These are phyloP conservation scores for Phytophthora cryptogea DNA, from an alignment of 352 stramenopile genomes.

Conservation along the genomic window DNA sequence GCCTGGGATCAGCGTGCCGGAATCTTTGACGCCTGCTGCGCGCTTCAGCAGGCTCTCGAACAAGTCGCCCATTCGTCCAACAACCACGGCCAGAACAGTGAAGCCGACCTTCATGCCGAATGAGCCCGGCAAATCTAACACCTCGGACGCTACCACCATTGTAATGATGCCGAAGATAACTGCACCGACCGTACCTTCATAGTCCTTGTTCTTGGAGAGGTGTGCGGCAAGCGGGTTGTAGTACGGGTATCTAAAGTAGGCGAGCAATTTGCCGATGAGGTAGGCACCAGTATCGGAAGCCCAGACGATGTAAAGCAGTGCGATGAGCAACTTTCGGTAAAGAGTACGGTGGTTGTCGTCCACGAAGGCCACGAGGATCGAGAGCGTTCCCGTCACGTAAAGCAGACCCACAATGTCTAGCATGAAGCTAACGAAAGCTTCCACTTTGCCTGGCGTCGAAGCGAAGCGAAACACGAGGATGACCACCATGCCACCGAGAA, in stretches of 20 bases:
- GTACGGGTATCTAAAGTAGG: constrained; percentile 79
- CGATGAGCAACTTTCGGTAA: constrained; percentile 62
- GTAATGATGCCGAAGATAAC: constrained; percentile 76
- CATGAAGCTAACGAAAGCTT: constrained; percentile 51
- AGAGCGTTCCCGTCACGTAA: constrained; percentile 58
- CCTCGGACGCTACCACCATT: constrained; percentile 65
- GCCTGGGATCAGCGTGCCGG: constrained; percentile 92
- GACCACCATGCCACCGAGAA: constrained; percentile 38
- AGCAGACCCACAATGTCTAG: constrained; percentile 57
- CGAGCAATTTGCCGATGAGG: constrained; percentile 89
- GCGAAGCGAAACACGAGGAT: constrained; percentile 52
- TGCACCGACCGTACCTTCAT: constrained; percentile 92
- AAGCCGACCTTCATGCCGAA: constrained; percentile 83
- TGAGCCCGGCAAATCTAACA: constrained; percentile 78
- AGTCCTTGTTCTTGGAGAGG: constrained; percentile 95
- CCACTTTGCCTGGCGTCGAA: constrained; percentile 21
- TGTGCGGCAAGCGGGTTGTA: constrained; percentile 85
- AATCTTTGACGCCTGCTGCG: constrained; percentile 94
- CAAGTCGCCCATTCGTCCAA: constrained; percentile 94
- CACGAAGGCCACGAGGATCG: constrained; percentile 53
- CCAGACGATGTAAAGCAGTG: constrained; percentile 69
- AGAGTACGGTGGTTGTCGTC: constrained; percentile 53
- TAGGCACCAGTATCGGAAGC: constrained; percentile 93
- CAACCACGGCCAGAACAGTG: constrained; percentile 86
- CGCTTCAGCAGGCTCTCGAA: constrained; percentile 96